Evolutionary conservation across 176 grass and related monocot genomes (phyloP).

Genomic region (Eragrostis nindensis): DNA sequence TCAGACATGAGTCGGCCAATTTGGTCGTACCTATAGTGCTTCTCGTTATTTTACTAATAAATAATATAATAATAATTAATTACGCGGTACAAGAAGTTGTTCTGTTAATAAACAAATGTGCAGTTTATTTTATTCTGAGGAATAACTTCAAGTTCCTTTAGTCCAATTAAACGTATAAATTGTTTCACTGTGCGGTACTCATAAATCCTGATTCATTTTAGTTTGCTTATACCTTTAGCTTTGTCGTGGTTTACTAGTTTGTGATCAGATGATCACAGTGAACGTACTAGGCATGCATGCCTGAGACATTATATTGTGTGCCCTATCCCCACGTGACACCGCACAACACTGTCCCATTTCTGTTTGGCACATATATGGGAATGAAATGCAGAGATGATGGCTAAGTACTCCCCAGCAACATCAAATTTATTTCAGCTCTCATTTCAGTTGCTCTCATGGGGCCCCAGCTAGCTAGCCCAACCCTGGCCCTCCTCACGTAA

Average conservation of each 20-base stretch:
- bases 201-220: background rate
- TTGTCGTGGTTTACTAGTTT: background rate
- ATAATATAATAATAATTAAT: too few relatives aligned
- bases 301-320: background rate
- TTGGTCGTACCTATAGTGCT: too few relatives aligned
- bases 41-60: too few relatives aligned
- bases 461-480: slow-evolving; percentile 12
- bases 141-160: background rate
- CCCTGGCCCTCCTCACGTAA: slow-evolving; percentile 18
- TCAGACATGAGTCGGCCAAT: too few relatives aligned
- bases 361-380: slow-evolving; percentile 14
- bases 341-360: slow-evolving; percentile 30
- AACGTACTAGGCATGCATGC: background rate
- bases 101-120: background rate
- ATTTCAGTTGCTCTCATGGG: slow-evolving; percentile 46
- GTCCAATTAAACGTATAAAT: background rate
- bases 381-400: slow-evolving; percentile 23
- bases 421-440: slow-evolving; percentile 43
- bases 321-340: slow-evolving; percentile 31
- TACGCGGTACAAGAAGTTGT: background rate
- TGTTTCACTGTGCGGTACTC: background rate
- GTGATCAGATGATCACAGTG: background rate
- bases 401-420: slow-evolving; percentile 21
- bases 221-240: background rate
- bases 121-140: background rate